Conservation (phyloP, 257 asterid species). For the Primulina tabacum region DNA sequence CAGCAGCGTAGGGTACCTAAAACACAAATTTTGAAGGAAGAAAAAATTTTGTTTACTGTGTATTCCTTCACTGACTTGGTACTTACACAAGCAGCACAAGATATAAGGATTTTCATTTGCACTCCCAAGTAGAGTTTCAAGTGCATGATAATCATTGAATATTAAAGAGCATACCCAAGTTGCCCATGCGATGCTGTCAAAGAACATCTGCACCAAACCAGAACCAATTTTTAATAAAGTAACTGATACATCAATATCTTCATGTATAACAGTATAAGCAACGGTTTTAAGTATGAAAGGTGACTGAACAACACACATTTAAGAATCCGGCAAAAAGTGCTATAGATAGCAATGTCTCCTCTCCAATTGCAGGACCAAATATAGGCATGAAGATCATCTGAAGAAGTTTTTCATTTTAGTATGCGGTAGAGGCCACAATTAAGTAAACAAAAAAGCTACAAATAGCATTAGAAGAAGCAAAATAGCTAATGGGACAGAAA, state of each 20-base stretch:
- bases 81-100: background rate
- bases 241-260: background rate
- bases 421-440: conserved; percentile 1
- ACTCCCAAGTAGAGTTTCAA: conserved; percentile 4
- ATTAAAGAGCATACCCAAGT: conserved; percentile 52
- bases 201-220: conserved; percentile 59
- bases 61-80: background rate
- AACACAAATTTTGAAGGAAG: background rate
- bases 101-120: background rate
- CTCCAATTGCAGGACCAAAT: conserved; percentile 68
- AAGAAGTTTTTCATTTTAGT: conserved; percentile 19
- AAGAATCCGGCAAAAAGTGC: conserved; percentile 60
- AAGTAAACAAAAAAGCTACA: conserved; percentile 7
- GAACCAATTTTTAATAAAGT: conserved; percentile 20
- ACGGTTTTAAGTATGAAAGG: conserved; percentile 27
- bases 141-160: conserved; percentile 2
- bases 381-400: conserved; percentile 77
- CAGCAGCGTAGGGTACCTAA: conserved; percentile 76
- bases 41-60: conserved; percentile 1
- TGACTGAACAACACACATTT: conserved; percentile 27
- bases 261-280: conserved; percentile 22
- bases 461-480: background rate
- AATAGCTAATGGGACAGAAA: conserved; percentile 8
- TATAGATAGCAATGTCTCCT: conserved; percentile 57
- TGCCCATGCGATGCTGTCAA: conserved; percentile 86